Conservation (phyloP, 768 basidiomycete species). For the Suillus bovinus region DNA sequence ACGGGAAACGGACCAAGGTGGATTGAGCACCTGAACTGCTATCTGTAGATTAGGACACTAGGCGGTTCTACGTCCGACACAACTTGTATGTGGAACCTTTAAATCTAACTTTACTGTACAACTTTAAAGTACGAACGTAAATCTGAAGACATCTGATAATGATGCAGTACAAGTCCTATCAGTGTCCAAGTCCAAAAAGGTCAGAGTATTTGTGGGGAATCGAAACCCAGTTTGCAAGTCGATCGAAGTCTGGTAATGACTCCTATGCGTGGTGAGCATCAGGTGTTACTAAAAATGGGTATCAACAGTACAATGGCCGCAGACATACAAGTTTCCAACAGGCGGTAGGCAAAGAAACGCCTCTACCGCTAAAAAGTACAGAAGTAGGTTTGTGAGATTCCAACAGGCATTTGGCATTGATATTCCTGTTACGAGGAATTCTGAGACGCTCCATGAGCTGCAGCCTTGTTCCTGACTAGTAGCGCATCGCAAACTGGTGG, state of each 20-base stretch:
- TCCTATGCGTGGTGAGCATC: not conserved
- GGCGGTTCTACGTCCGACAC: too few species aligned
- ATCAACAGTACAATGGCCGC: not conserved
- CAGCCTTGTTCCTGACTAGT: not conserved
- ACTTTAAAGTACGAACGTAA: not conserved
- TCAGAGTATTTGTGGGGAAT: not conserved
- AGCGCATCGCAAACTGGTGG: not conserved
- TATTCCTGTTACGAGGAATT: too few species aligned
- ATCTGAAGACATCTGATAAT: not conserved
- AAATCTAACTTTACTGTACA: not conserved
- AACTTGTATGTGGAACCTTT: not conserved
- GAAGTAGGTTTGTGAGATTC: too few species aligned
- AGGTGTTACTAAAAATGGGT: not conserved
- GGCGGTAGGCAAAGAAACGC: not conserved
- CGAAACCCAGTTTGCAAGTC: not conserved
- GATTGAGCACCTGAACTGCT: not conserved
- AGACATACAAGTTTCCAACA: not conserved
- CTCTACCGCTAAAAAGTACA: not conserved
- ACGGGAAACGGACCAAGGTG: slow-evolving; percentile 20
- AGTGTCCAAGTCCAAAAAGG: not conserved
- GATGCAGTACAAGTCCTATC: not conserved
- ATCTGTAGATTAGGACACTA: too few species aligned
- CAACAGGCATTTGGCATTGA: too few species aligned
- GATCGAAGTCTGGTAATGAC: not conserved
- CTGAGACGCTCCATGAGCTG: not conserved